These are phyloP conservation scores for Sequoia sempervirens DNA, from an alignment of 75 land plant species.

Conservation along the genomic window DNA sequence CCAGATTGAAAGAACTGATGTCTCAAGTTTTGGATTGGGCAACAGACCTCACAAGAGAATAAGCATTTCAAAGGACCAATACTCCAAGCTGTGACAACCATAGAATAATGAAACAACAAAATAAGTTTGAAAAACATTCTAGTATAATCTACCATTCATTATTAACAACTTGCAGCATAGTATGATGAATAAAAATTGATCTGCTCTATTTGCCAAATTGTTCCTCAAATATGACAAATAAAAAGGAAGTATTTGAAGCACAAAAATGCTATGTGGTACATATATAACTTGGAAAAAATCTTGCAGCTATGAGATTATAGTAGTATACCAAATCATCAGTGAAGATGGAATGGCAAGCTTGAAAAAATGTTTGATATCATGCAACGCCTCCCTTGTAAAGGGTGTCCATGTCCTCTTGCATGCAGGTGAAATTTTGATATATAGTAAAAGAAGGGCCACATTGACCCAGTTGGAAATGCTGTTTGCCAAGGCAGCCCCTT, in stretches of 20 bases:
- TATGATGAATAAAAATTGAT: background rate
- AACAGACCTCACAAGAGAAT: conserved; percentile 61
- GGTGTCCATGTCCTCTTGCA: conserved; percentile 66
- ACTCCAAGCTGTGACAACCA: conserved; percentile 50
- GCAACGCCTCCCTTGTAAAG: conserved; percentile 57
- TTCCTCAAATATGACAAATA: background rate
- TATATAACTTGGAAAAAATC: background rate
- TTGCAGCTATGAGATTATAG: background rate
- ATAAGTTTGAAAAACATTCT: background rate
- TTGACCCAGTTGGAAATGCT: conserved; percentile 67
- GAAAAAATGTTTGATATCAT: conserved; percentile 38
- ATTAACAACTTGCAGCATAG: background rate
- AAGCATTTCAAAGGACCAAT: conserved; percentile 63
- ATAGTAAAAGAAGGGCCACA: conserved; percentile 33
- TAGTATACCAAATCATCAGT: conserved; percentile 72
- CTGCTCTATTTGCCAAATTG: background rate
- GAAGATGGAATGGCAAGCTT: conserved; percentile 75
- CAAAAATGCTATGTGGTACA: background rate
- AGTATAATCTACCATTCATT: background rate
- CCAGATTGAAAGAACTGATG: conserved; percentile 62
- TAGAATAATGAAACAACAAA: background rate
- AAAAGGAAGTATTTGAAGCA: background rate
- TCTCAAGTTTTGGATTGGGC: conserved; percentile 68
- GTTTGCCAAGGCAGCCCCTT: conserved; percentile 77
- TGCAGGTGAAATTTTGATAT: conserved; percentile 46